Evolutionary conservation across 768 basidiomycete genomes (phyloP), one percentile per base, ranked within the genome.

Genomic region (Calocera viscosa): DNA sequence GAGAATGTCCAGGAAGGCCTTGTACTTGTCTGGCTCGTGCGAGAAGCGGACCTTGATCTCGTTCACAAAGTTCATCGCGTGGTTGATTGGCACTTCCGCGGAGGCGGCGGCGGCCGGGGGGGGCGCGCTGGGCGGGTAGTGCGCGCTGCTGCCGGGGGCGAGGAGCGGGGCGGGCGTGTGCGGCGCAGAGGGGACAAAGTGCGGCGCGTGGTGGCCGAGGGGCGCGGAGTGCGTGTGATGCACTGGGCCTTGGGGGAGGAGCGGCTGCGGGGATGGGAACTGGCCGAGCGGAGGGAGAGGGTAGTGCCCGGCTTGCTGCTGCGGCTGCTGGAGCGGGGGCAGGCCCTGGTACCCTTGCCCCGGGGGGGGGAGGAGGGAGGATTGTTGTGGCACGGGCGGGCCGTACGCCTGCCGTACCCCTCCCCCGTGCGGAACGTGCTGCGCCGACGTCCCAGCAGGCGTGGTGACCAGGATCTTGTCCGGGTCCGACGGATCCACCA

Each of bases 11-110:
- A 93, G 78, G 73, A 93, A 93, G 72, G 89, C 86, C 76, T 84
- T 43, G 89, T 83, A 26, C 34, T 89, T 94, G 72, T 93, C 91
- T n/a, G 89, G 86, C 68, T 96, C 93, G 70, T 89, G 86, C 12
- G 84, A 77, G 76, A 88, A 98, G 24, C 94, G 86, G 19, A 86
- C 86, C 78, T 98, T 98, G 80, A 99, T 98, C 80, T 94, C 95
- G 83, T 96, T 97, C 72, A 99, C 86, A 75, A 94, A 99, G 72
- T 92, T 86, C 69, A 98, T 98, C 16, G 96, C 96, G 72, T 95
- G 88, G 75, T 89, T 88, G 79, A 93, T 60, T 3, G 53, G 53
- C 53, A 60, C 53, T 60, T 32, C 53, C 30, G 53, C 53, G 26
- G 5, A 11, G 53, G 26, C 14, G 53, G 53, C 26, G 7, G 7